These are phyloP conservation scores for Rhynchosporium secalis DNA, from an alignment of 2,329 filamentous ascomycete genomes.

Conservation along the genomic window DNA sequence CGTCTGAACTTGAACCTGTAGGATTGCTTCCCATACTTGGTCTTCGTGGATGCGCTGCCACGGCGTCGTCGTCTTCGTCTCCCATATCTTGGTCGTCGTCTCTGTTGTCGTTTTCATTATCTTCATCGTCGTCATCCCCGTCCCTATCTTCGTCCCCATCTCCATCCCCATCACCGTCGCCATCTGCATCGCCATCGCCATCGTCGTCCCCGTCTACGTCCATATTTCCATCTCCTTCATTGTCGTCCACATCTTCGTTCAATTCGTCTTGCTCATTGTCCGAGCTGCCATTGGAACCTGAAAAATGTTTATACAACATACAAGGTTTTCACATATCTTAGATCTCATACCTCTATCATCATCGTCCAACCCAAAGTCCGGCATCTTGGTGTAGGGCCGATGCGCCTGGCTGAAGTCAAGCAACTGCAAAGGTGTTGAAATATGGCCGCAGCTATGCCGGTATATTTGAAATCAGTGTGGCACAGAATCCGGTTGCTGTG, in stretches of 20 bases:
- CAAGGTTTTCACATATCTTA: too few relatives aligned
- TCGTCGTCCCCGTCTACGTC: conserved; percentile 40
- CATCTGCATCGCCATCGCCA: conserved; percentile 40
- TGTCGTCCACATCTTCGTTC: conserved; percentile 51
- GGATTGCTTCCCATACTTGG: conserved; percentile 30
- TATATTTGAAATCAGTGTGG: background rate
- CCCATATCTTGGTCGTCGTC: conserved; percentile 52
- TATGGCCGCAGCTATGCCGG: background rate
- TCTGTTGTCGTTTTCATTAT: conserved; percentile 40
- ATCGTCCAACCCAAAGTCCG: conserved; percentile 38
- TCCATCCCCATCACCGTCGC: conserved; percentile 39
- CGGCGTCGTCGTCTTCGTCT: conserved; percentile 44
- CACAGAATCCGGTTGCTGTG: background rate
- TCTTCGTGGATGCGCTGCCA: conserved; percentile 36
- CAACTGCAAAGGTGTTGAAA: background rate
- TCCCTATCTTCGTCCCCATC: conserved; percentile 40
- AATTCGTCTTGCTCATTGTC: conserved; percentile 58
- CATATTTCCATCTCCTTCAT: conserved; percentile 39
- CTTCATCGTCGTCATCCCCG: conserved; percentile 39
- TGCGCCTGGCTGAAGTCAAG: background rate
- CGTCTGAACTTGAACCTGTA: conserved; percentile 36
- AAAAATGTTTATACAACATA: conserved; percentile 15
- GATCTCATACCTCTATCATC: conserved; percentile 37
- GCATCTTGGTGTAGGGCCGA: conserved; percentile 29
- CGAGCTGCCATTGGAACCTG: conserved; percentile 46